Evolutionary conservation across 2,329 filamentous ascomycete genomes (phyloP), one percentile per base, ranked within the genome.

Genomic region (Calonectria honghensis): DNA sequence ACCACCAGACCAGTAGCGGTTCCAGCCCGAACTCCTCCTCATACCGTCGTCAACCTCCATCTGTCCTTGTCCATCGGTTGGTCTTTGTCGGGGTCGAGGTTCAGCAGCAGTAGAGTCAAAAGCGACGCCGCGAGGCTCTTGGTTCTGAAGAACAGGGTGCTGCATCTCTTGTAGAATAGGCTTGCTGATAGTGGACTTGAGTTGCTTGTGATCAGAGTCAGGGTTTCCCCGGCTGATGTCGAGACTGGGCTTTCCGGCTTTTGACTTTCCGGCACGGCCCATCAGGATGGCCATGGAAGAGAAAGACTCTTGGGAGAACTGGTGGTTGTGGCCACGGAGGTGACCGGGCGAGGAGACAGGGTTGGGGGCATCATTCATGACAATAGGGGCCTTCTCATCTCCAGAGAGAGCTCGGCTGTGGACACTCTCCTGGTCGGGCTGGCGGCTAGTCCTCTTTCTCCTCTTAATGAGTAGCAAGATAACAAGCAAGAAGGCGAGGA

Each of bases 1-100:
- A 68, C 93, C 94, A 66, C 93, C 93, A 18, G 93, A 94, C 90
- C 94, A 95, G 84, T 95, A 95, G 68, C 91, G 88, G 83, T 94
- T 95, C 94, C 94, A 95, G 63, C 93, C 93, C 4, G 93, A 95
- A 79, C 93, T 94, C 80, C 91, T 89, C 70, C 92, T 88, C 27
- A 87, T 85, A 57, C 85, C 85, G 64, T 87, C 88, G 65, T 89
- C 85, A 76, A 75, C 80, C 68, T 82, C 84, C 75, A 76, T 78
- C 74, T 70, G 85, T 73, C 75, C 79, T 10, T 73, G 82, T 74
- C 80, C 80, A 68, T 82, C 84, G 74, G 75, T 78, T 74, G 70
- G 85, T 73, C 75, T 80, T 16, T 73, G 82, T 75, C 80, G 83
- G 76, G 82, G 81, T 71, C 84, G 86, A 73, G 86, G 86, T 81